Evolutionary conservation across 1,284 basidiomycete species (phyloP).

Genomic region (Tilletia indica): DNA sequence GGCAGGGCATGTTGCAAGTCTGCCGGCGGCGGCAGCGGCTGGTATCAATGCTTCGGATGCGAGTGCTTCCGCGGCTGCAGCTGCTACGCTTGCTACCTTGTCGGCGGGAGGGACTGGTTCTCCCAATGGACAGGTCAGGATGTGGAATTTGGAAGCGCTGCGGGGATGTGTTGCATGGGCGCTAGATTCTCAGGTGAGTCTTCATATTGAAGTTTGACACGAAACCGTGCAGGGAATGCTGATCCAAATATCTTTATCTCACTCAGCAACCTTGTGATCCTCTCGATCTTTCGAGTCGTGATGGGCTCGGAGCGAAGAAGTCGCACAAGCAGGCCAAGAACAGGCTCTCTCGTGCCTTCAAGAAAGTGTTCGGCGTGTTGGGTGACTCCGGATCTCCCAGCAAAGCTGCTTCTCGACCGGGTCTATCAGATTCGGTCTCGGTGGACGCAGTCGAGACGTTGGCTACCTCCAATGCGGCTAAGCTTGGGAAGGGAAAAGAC

Average conservation of each 20-base stretch:
- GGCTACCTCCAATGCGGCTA: background rate
- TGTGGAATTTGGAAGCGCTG: constrained; percentile 45
- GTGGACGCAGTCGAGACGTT: constrained; percentile 6
- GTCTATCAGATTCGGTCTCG: background rate
- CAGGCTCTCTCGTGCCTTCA: constrained; percentile 15
- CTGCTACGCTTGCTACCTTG: background rate
- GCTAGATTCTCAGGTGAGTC: constrained; percentile 26
- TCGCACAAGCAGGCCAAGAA: constrained; percentile 26
- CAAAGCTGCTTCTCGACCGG: background rate
- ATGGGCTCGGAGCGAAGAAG: constrained; percentile 15
- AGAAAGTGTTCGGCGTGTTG: constrained; percentile 5
- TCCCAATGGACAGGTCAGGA: constrained; percentile 30
- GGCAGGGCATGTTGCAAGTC: background rate
- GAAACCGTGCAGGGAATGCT: background rate
- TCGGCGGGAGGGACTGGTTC: background rate
- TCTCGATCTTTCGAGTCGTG: constrained; percentile 17
- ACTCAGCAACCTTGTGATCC: constrained; percentile 30
- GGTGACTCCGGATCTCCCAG: background rate
- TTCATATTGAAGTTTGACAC: background rate
- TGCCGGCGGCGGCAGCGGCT: background rate
- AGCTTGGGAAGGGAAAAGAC: background rate
- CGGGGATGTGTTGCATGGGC: constrained; percentile 34
- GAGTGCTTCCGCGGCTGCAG: constrained; percentile 17
- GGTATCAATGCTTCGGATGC: background rate
- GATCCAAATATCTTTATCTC: background rate